These are phyloP conservation scores for Chalciporus sphaerocephalus DNA, from an alignment of 768 basidiomycete species.

Conservation along the genomic window DNA sequence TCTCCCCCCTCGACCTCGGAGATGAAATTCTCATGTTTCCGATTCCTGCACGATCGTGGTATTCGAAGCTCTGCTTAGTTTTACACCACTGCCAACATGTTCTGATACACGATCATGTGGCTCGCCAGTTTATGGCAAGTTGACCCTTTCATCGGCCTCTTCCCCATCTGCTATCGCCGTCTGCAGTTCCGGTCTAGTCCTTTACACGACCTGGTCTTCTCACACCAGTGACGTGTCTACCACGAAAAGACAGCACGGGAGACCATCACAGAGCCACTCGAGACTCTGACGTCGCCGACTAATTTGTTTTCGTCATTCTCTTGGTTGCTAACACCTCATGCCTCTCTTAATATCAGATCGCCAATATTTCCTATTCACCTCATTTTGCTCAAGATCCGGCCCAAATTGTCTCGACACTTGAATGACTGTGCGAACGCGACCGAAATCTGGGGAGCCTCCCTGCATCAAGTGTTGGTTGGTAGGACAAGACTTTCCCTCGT, in stretches of 20 bases:
- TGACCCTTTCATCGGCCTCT: conserved; percentile 15
- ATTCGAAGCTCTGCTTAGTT: conserved; percentile 17
- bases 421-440: conserved; percentile 24
- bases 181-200: conserved; percentile 8
- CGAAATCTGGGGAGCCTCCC: neutral
- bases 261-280: neutral
- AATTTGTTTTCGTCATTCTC: conserved; percentile 1
- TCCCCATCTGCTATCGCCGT: conserved; percentile 7
- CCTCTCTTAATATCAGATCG: conserved; percentile 30
- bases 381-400: conserved; percentile 30
- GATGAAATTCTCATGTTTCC: conserved; percentile 33
- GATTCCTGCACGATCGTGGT: conserved; percentile 24
- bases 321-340: conserved; percentile 27
- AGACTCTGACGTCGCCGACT: neutral
- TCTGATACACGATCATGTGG: conserved; percentile 23
- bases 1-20: conserved; percentile 30
- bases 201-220: conserved; percentile 2
- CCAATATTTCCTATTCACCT: conserved; percentile 23
- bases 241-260: neutral
- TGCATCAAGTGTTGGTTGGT: conserved; percentile 8
- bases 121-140: conserved; percentile 14
- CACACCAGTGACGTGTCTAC: conserved; percentile 7
- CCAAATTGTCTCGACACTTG: conserved; percentile 11
- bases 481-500: conserved; percentile 14
- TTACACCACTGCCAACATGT: conserved; percentile 31